Evolutionary conservation across 179 eudicot genomes (phyloP).

Genomic region (Beta macrorhiza): DNA sequence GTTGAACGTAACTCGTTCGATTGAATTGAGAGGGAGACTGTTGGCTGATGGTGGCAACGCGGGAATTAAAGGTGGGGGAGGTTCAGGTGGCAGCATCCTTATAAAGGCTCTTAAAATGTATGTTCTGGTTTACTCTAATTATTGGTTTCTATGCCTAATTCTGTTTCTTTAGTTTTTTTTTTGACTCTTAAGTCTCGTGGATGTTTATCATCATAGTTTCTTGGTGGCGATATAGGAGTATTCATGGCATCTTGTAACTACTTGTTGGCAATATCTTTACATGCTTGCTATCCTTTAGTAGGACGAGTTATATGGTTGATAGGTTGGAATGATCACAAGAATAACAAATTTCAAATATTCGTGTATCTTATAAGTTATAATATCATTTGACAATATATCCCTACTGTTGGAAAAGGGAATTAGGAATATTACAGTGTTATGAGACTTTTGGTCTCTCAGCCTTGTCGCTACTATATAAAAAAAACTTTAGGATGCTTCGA

Average conservation of each 20-base stretch:
- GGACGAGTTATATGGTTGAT: neutral
- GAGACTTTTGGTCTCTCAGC: neutral
- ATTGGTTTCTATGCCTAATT: neutral
- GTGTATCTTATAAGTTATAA: too few species aligned
- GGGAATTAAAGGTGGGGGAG: slow-evolving; percentile 84
- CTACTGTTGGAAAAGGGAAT: neutral
- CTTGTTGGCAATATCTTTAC: neutral
- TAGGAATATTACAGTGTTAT: neutral
- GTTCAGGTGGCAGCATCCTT: slow-evolving; percentile 86
- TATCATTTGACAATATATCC: neutral
- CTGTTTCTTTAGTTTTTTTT: neutral
- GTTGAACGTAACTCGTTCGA: slow-evolving; percentile 30
- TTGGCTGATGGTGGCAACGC: slow-evolving; percentile 87
- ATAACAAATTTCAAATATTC: too few species aligned
- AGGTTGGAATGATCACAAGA: neutral
- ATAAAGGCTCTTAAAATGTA: slow-evolving; percentile 66
- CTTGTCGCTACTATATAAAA: neutral
- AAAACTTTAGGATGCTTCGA: neutral
- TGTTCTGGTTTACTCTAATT: slow-evolving; percentile 13
- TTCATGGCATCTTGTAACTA: neutral
- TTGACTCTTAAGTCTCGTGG: neutral
- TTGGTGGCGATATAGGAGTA: neutral
- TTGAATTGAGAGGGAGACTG: slow-evolving; percentile 51
- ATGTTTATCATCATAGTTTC: neutral
- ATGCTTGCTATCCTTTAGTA: neutral